Evolutionary conservation across 495 filamentous ascomycete species (phyloP).

Genomic region (Xylaria cubensis): DNA sequence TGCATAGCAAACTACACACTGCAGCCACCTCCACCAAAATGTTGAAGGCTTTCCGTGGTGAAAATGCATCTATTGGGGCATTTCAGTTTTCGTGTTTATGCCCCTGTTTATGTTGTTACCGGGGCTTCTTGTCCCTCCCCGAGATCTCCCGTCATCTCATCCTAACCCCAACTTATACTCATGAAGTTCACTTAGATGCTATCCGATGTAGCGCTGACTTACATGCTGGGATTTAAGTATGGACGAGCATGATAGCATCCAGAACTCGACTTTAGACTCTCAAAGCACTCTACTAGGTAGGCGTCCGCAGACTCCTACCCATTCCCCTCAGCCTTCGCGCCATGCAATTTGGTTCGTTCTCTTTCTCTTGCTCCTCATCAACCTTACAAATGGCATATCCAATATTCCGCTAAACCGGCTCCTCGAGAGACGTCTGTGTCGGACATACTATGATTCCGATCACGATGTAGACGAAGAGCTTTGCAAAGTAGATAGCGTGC

Average conservation of each 20-base stretch:
- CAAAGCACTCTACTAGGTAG: not conserved
- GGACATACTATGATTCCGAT: slow-evolving; percentile 48
- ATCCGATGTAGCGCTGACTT: not conserved
- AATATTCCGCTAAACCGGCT: slow-evolving; percentile 56
- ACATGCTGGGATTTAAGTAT: not conserved
- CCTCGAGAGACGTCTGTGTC: slow-evolving; percentile 54
- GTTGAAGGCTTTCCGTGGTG: no score
- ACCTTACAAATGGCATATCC: slow-evolving; percentile 53
- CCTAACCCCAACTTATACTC: not conserved
- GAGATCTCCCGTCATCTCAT: not conserved
- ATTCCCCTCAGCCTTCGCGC: not conserved
- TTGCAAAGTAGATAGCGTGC: slow-evolving; percentile 55
- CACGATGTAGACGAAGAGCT: slow-evolving; percentile 51
- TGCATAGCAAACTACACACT: no score
- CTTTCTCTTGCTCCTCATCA: slow-evolving; percentile 49
- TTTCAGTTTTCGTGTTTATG: not conserved
- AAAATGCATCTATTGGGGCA: not conserved
- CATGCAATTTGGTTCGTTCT: slow-evolving; percentile 42
- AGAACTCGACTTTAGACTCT: not conserved
- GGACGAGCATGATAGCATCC: slow-evolving; percentile 18
- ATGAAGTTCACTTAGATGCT: not conserved
- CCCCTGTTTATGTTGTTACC: not conserved
- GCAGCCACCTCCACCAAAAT: no score
- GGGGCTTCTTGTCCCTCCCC: not conserved
- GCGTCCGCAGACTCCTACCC: not conserved